These are phyloP conservation scores for Neurospora tetraspora DNA, from an alignment of 495 filamentous ascomycete genomes.

Conservation along the genomic window DNA sequence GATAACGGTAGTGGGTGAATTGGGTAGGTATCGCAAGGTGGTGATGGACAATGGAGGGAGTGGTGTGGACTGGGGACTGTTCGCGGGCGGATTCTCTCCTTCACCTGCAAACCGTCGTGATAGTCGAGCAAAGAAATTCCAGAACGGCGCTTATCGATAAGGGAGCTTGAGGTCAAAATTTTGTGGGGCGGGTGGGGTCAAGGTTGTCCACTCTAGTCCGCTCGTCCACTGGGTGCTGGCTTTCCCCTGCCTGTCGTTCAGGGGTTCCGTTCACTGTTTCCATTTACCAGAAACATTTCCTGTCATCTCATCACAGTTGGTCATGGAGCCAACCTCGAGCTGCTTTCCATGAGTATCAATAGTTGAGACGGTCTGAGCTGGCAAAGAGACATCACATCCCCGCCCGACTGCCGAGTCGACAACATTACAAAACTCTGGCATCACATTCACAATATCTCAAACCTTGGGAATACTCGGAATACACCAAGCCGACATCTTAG, in stretches of 20 bases:
- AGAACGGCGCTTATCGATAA: conserved; percentile 11
- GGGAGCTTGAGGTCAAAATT: background rate
- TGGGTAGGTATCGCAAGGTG: background rate
- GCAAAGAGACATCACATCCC: no score
- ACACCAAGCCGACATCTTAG: no score
- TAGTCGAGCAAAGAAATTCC: conserved; percentile 11
- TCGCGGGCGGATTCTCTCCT: background rate
- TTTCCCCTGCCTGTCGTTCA: background rate
- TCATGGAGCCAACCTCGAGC: background rate
- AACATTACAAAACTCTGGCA: no score
- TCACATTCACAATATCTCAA: no score
- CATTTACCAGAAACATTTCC: background rate
- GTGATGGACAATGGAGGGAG: no score
- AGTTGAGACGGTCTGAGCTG: no score
- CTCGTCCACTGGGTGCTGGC: background rate
- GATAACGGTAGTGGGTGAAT: background rate
- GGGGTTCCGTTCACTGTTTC: background rate
- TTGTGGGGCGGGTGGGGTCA: background rate
- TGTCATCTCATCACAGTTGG: background rate
- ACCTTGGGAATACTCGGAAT: no score
- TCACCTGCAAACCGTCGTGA: background rate
- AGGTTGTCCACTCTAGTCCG: background rate
- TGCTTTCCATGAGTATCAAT: no score
- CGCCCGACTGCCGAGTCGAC: no score
- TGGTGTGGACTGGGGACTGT: background rate